Percentiles rank a stretch among this genome's conserved stretches.
Evolutionary conservation across 768 basidiomycete genomes (phyloP).

Genomic region (Leccinum boreale): DNA sequence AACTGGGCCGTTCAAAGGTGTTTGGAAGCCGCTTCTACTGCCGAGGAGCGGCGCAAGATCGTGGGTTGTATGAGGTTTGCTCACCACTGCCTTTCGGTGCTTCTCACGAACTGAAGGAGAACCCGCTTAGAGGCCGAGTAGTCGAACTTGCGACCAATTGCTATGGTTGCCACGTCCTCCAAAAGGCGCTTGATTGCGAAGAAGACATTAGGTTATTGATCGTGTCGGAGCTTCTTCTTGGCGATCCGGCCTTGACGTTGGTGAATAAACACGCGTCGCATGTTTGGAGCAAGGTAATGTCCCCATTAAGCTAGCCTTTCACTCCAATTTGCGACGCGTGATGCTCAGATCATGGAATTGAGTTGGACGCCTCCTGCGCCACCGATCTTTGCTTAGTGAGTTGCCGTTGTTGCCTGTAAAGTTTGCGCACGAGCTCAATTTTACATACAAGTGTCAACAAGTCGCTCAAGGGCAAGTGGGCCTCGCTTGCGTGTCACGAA

Average conservation of each 20-base stretch:
- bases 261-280: conserved; percentile 91
- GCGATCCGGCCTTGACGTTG: conserved; percentile 81
- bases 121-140: conserved; percentile 59
- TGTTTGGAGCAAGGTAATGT: conserved; percentile 81
- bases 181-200: conserved; percentile 88
- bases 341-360: conserved; percentile 77
- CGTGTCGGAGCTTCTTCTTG: conserved; percentile 78
- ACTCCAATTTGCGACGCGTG: conserved; percentile 5
- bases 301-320: not conserved
- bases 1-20: conserved; percentile 92
- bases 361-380: conserved; percentile 85
- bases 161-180: conserved; percentile 85
- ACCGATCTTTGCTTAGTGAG: conserved; percentile 84
- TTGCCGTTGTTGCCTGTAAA: conserved; percentile 9
- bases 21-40: conserved; percentile 71
- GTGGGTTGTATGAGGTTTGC: conserved; percentile 81
- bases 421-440: conserved; percentile 1
- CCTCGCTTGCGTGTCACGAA: conserved; percentile 84
- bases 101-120: conserved; percentile 7
- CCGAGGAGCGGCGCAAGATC: conserved; percentile 76
- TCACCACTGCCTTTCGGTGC: not conserved
- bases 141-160: conserved; percentile 88
- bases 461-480: conserved; percentile 86
- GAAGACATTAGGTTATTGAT: conserved; percentile 82
- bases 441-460: conserved; percentile 66